These are phyloP conservation scores for Amoebophrya sp. DNA, from an alignment of 169 alveolate genomes.

Conservation along the genomic window DNA sequence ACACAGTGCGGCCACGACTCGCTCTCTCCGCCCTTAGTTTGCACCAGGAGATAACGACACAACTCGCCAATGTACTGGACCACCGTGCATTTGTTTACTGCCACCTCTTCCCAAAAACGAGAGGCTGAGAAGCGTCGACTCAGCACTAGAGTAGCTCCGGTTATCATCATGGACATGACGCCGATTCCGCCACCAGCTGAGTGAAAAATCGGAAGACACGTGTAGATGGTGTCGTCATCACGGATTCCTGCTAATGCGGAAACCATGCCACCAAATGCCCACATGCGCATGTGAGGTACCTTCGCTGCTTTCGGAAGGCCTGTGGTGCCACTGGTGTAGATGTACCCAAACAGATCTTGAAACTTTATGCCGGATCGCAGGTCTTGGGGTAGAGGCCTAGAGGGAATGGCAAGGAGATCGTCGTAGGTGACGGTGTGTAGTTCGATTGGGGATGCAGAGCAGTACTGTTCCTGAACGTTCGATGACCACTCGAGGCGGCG, in stretches of 20 bases:
- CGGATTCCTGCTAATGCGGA: neutral
- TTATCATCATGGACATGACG: neutral
- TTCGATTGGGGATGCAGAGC: neutral
- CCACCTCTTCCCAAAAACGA: slow-evolving; percentile 24
- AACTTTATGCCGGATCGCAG: neutral
- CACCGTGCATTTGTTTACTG: neutral
- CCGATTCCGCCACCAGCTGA: slow-evolving; percentile 36
- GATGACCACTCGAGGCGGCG: too few relatives aligned
- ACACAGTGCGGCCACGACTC: neutral
- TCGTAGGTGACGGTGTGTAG: neutral
- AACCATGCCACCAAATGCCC: slow-evolving; percentile 12
- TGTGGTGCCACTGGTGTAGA: slow-evolving; percentile 34
- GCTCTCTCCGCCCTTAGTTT: neutral
- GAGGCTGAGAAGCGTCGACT: neutral
- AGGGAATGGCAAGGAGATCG: neutral
- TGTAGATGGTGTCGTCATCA: neutral
- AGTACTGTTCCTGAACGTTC: too few relatives aligned
- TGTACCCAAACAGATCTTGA: slow-evolving; percentile 4
- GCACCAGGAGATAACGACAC: neutral
- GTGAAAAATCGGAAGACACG: slow-evolving; percentile 34
- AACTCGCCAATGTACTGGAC: slow-evolving; percentile 21
- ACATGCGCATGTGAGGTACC: slow-evolving; percentile 28
- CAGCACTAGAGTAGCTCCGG: slow-evolving; percentile 26
- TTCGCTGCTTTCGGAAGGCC: slow-evolving; percentile 32
- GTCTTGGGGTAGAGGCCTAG: neutral